Conservation (phyloP, 176 grass and related monocot genomes). For the Calamus simplicifolius region DNA sequence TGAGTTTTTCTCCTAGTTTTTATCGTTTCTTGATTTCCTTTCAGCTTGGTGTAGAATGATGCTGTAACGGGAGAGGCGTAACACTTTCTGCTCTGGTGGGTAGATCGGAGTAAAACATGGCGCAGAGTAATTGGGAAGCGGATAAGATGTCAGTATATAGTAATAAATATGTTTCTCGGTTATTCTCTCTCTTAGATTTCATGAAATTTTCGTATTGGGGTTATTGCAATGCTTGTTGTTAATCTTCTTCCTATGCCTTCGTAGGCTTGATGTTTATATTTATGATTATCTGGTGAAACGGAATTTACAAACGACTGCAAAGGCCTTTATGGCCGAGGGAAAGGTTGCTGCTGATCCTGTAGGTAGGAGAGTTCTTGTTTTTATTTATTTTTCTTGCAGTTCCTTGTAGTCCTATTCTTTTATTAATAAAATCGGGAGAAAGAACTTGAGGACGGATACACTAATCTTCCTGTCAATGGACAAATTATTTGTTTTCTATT, state of each 20-base stretch:
- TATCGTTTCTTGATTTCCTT: background rate
- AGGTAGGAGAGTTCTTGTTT: conserved; percentile 41
- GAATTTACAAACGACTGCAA: conserved; percentile 86
- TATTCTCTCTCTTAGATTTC: conserved; percentile 1
- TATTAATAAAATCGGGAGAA: no score
- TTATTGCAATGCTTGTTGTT: no score
- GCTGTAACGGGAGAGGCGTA: background rate
- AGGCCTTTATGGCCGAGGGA: conserved; percentile 93
- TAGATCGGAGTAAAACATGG: conserved; percentile 40
- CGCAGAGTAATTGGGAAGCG: conserved; percentile 98
- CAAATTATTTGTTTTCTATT: no score
- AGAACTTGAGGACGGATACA: no score
- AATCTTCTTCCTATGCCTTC: background rate
- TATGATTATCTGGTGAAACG: conserved; percentile 89
- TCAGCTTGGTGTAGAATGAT: background rate
- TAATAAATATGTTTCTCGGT: conserved; percentile 3
- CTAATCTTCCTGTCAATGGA: no score
- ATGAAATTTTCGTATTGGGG: no score
- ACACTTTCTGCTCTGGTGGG: background rate
- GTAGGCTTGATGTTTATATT: conserved; percentile 99
- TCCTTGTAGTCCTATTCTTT: no score
- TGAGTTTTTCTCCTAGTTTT: background rate
- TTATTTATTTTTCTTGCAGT: background rate
- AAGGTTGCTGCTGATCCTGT: conserved; percentile 95
- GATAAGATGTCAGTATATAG: conserved; percentile 79